These are phyloP conservation scores for Coccomyxa subellipsoidea DNA, from an alignment of 163 green algal species.

Conservation along the genomic window DNA sequence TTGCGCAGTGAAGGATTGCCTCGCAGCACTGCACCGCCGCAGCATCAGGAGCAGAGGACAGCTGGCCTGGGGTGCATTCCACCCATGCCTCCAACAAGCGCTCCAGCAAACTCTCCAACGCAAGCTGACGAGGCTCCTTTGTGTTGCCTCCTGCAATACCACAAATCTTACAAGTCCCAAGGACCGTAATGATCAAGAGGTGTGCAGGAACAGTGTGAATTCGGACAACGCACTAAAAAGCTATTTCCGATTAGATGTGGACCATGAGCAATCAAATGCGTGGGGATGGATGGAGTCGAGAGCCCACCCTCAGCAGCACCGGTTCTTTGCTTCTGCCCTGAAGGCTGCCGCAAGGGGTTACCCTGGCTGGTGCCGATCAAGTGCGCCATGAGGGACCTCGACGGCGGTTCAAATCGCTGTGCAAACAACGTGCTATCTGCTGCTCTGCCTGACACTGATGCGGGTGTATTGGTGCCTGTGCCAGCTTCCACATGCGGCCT, in stretches of 20 bases:
- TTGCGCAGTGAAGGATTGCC: neutral
- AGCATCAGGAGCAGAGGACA: slow-evolving; percentile 32
- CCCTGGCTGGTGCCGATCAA: neutral
- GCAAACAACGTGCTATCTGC: neutral
- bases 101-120: slow-evolving; percentile 16
- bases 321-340: neutral
- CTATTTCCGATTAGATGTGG: too few relatives aligned
- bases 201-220: too few relatives aligned
- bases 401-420: neutral
- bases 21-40: slow-evolving; percentile 12
- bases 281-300: too few relatives aligned
- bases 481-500: neutral
- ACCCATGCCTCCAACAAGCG: slow-evolving; percentile 40
- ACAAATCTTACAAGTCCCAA: too few relatives aligned
- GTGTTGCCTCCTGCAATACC: neutral
- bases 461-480: neutral
- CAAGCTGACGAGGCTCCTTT: neutral
- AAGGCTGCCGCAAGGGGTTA: neutral
- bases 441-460: neutral
- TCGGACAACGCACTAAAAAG: too few relatives aligned
- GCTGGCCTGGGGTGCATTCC: slow-evolving; percentile 39
- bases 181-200: too few relatives aligned
- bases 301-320: neutral
- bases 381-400: neutral
- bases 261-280: too few relatives aligned